These are phyloP conservation scores for Sporothrix pseudoabietina DNA, from an alignment of 2,329 filamentous ascomycete species.

Conservation along the genomic window DNA sequence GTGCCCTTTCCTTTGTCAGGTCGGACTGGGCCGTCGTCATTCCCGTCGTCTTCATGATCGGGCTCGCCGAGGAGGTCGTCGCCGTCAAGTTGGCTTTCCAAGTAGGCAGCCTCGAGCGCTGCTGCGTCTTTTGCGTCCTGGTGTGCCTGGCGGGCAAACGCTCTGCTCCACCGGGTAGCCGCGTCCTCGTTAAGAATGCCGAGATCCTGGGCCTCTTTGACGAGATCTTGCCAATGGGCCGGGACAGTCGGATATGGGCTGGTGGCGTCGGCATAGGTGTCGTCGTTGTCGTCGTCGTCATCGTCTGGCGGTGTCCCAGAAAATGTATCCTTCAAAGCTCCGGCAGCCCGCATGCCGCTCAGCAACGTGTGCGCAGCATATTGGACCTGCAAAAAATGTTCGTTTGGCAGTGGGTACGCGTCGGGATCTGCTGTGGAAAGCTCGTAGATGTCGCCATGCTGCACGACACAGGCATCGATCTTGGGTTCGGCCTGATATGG, in stretches of 20 bases:
- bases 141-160: not conserved
- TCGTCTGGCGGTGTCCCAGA: constrained; percentile 6
- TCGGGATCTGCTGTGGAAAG: not conserved
- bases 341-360: not conserved
- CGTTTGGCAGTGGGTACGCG: not conserved
- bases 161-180: not conserved
- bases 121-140: not conserved
- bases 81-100: too few relatives aligned
- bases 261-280: too few relatives aligned
- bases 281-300: too few relatives aligned
- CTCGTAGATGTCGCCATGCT: not conserved
- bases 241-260: not conserved
- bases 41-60: too few relatives aligned
- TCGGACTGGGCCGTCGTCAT: too few relatives aligned
- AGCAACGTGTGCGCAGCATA: not conserved
- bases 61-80: too few relatives aligned
- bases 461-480: not conserved
- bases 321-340: not conserved
- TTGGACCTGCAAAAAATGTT: not conserved
- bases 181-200: constrained; percentile 9
- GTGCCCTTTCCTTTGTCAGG: too few relatives aligned
- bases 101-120: not conserved
- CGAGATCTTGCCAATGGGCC: not conserved
- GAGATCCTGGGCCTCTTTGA: constrained; percentile 24
- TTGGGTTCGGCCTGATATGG: not conserved